Evolutionary conservation across 306 rosid genomes (phyloP), one percentile per base, ranked within the genome.

Genomic region (Begonia loranthoides): DNA sequence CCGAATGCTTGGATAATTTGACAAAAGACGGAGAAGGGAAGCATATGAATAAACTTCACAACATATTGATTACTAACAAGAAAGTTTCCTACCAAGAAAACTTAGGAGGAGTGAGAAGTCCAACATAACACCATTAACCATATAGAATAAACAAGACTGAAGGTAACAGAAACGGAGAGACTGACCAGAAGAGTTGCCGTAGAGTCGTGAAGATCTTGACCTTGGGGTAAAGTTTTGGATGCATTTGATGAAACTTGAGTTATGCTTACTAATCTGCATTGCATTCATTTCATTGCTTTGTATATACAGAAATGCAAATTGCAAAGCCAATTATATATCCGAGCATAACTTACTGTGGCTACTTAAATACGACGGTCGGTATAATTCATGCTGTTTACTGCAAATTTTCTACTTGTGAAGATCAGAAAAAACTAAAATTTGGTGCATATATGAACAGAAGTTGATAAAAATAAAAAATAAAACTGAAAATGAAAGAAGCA

Each of bases 51-150:
- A 60, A 60, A 55, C 50, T 60, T 60, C 57, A 51, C 52, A 43
- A 50, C 50, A 13, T 51, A 41, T 50, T 10, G 78, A 84, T 77
- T 12, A 59, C 39, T 21, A 65, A 17, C 22, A 92, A 80, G 86
- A 82, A 74, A 64, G 48, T 52, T 52, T 83, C 99, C 0, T 83
- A 86, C 64, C 87, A 83, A 51, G 99, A 92, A 10, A 83, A 54
- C 50, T 71, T 92, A 69, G 93, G 87, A 17, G 88, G 67, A 21
- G 16, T 73, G 73, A 86, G 94, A 63, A 90, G 95, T 74, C 99
- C 99, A 46, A 86, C 94, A 1, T 58, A 87, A 7, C 79, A 94
- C 59, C 95, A 86, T 63, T 87, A 72, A 61, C 22, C 15, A 39
- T 3, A 45, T 15, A 28, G 45, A 34, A 34, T 14, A 52, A 22